These are phyloP conservation scores for Calonectria leucothoes DNA, from an alignment of 2,329 filamentous ascomycete genomes.

Conservation along the genomic window DNA sequence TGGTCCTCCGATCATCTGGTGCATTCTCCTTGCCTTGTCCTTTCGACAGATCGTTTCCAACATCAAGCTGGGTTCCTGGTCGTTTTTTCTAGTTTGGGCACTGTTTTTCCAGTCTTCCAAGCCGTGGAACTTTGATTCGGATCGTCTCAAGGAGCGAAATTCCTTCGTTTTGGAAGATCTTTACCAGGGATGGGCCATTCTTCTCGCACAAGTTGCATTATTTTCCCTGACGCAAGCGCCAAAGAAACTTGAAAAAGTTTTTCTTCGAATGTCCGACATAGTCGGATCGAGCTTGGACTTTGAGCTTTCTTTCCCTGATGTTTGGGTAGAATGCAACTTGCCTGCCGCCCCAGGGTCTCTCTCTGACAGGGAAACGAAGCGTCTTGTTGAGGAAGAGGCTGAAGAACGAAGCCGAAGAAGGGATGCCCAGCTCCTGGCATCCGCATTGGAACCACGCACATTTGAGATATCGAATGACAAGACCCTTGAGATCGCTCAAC, in stretches of 20 bases:
- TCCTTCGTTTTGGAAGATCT: not conserved
- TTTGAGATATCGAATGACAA: not conserved
- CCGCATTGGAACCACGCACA: not conserved
- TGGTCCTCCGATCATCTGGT: constrained; percentile 1
- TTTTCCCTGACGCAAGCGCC: not conserved
- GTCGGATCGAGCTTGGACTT: not conserved
- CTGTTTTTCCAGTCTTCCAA: not conserved
- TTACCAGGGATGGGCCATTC: not conserved
- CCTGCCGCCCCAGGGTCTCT: constrained; percentile 1
- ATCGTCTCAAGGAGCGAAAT: not conserved
- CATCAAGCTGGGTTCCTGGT: not conserved
- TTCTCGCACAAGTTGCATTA: not conserved
- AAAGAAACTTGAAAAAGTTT: not conserved
- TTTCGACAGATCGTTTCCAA: not conserved
- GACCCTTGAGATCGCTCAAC: too few species aligned
- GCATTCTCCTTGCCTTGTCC: not conserved
- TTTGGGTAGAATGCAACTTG: constrained; percentile 8
- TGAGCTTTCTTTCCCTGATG: constrained; percentile 11
- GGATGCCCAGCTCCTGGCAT: not conserved
- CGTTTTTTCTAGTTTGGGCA: not conserved
- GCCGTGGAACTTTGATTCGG: not conserved
- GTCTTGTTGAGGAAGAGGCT: not conserved
- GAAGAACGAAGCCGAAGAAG: not conserved
- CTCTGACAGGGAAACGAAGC: not conserved
- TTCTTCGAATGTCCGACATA: not conserved